A percentile compares a stretch with the other conserved stretches of the same genome.
These are phyloP conservation scores for Trichophyton verrucosum DNA, from an alignment of 2,329 filamentous ascomycete genomes.

Conservation along the genomic window DNA sequence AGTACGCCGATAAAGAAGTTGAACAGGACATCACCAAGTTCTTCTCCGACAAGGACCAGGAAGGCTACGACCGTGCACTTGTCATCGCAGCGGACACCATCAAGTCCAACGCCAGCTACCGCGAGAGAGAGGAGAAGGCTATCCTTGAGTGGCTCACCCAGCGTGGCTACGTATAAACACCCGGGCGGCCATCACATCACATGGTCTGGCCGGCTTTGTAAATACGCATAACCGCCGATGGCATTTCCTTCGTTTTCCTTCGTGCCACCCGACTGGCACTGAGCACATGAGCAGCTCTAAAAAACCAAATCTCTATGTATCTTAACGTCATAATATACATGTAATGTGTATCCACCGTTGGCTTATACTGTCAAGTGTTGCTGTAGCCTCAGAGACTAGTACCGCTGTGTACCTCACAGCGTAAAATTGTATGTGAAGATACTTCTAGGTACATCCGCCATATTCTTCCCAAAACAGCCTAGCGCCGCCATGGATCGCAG, in stretches of 20 bases:
- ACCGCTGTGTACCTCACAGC: background rate
- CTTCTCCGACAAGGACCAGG: conserved; percentile 76
- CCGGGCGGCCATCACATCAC: background rate
- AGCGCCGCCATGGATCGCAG: background rate
- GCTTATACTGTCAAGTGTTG: background rate
- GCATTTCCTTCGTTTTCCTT: background rate
- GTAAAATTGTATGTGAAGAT: background rate
- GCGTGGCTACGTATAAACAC: conserved; percentile 40
- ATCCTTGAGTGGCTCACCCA: conserved; percentile 67
- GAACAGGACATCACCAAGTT: conserved; percentile 70
- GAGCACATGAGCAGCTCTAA: background rate
- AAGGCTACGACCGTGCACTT: conserved; percentile 73
- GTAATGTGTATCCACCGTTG: background rate
- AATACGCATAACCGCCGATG: background rate
- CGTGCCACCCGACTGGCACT: background rate
- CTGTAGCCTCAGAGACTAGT: background rate
- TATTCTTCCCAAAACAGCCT: background rate
- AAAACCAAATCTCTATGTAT: background rate
- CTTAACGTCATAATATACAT: background rate
- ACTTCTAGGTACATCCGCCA: background rate
- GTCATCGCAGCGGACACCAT: conserved; percentile 79
- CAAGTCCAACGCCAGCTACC: conserved; percentile 69
- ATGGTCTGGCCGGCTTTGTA: background rate
- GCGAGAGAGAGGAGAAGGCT: conserved; percentile 57
- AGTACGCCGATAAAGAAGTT: conserved; percentile 59